phyloP scores from a whole-genome alignment of 1,284 basidiomycete genomes.

The Boletus smithii region DNA sequence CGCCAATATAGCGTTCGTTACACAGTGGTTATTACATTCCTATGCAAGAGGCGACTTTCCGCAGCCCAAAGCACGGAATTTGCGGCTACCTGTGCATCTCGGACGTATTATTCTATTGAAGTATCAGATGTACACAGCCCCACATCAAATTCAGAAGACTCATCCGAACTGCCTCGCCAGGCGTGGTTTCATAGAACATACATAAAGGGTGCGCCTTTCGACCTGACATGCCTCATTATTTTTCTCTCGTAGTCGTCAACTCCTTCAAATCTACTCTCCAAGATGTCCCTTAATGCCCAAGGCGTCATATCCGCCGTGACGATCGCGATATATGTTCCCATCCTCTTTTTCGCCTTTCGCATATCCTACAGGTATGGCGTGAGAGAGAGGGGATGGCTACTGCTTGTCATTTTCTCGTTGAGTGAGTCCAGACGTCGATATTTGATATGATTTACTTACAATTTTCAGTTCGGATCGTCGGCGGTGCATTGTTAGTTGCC shows the following conservation, averaged over 20 bases:
- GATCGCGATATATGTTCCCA: constrained; percentile 52
- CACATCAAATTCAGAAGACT: not conserved
- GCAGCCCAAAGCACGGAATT: not conserved
- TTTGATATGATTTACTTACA: constrained; percentile 10
- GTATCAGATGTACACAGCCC: constrained; percentile 15
- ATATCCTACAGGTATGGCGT: constrained; percentile 51
- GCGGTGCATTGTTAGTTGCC: constrained; percentile 54
- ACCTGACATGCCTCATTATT: not conserved
- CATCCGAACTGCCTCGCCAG: constrained; percentile 19
- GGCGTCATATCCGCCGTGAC: constrained; percentile 57
- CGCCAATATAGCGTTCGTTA: too few species aligned
- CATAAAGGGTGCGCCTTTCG: constrained; percentile 19
- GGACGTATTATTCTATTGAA: not conserved
- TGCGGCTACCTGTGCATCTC: not conserved
- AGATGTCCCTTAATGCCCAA: constrained; percentile 40
- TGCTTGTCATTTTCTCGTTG: constrained; percentile 51
- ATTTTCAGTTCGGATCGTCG: constrained; percentile 51
- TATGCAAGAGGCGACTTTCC: too few species aligned
- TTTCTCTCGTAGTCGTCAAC: constrained; percentile 1
- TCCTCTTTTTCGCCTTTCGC: constrained; percentile 43
- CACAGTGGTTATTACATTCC: too few species aligned
- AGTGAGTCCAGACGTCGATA: constrained; percentile 34
- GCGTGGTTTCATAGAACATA: constrained; percentile 6
- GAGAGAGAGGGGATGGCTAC: constrained; percentile 58
- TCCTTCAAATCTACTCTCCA: not conserved